Base-by-base conservation (phyloP, 2,329 filamentous ascomycete genomes). In the Colletotrichum tabaci region DNA sequence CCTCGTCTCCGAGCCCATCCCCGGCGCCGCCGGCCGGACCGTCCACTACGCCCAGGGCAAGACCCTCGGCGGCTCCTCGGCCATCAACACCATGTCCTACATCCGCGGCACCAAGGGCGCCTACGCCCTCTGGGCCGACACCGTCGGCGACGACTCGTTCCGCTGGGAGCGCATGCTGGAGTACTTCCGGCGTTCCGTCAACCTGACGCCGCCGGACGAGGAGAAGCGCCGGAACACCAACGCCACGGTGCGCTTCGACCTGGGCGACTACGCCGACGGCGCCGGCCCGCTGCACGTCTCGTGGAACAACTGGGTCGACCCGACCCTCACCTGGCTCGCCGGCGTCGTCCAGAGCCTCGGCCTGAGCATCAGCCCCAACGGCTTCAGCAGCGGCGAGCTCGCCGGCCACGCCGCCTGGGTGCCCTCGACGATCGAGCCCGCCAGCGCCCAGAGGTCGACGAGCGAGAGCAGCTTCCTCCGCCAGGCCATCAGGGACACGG, bases 321-420 rank as follows among this genome's bases (percentile, higher is more conserved):
- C 76, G 9, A 77, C 74, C 10, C 58, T 71, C 35, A 76, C 75
- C 1, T 79, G 75, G 75, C 68, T 75, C 49, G 73, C 71, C 4
- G 46, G 47, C 30, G 84, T 79, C 1, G 77, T 87, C 65, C 73
- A 82, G 23, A 79, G 79, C 1, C 80, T 86, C 15, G 85, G 85
- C 0, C 76, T 87, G 26, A 72, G 77, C 10, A 55, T 74, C 16
- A 71, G 68, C 1, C 67, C 77, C 1, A 38, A 77, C 4, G 84
- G 81, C 18, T 84, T 85, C 73, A 82, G 83, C 69, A 79, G 77
- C 44, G 86, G 86, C 35, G 75, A 75, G 4, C 75, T 88, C 4
- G 69, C 82, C 21, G 85, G 85, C 12, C 75, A 76, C 49, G 68
- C 64, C 2, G 78, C 81, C 30, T 71, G 68, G 68, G 68, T 71